Percentiles rank a stretch among this genome's conserved stretches.
phyloP scores from a whole-genome alignment of 2,329 filamentous ascomycete species.

The Mycosphaerella arachidis region DNA sequence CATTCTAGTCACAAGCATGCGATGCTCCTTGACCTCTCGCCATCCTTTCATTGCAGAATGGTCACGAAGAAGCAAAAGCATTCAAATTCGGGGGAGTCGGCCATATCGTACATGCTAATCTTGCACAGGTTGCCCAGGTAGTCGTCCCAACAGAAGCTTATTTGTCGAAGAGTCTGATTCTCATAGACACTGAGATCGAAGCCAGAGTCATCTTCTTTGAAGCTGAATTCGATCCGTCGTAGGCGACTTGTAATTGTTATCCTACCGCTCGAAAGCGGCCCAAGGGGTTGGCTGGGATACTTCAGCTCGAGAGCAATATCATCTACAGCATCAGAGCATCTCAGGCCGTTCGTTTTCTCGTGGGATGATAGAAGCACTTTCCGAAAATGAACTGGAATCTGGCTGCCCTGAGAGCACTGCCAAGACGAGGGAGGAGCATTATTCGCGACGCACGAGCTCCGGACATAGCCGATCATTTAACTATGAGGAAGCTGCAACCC shows the following conservation, averaged over 20 bases:
- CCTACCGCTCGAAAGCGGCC: background rate
- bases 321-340: background rate
- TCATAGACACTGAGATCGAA: conserved; percentile 4
- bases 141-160: background rate
- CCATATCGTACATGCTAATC: background rate
- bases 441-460: too few species aligned
- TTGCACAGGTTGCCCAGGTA: conserved; percentile 1
- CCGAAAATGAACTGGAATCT: too few species aligned
- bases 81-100: background rate
- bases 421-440: too few species aligned
- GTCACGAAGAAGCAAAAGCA: background rate
- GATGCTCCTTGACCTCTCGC: background rate
- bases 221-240: background rate
- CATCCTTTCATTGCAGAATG: background rate
- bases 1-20: background rate
- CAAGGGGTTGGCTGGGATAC: background rate
- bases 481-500: too few species aligned
- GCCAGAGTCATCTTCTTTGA: background rate
- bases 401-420: too few species aligned
- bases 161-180: conserved; percentile 1
- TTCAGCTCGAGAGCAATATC: background rate
- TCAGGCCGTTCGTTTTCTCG: too few species aligned
- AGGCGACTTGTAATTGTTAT: background rate
- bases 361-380: too few species aligned
- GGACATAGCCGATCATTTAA: too few species aligned